Percentiles rank a stretch among this genome's conserved stretches.
Evolutionary conservation across 768 basidiomycete genomes (phyloP).

Genomic region (Exidia glandulosa): DNA sequence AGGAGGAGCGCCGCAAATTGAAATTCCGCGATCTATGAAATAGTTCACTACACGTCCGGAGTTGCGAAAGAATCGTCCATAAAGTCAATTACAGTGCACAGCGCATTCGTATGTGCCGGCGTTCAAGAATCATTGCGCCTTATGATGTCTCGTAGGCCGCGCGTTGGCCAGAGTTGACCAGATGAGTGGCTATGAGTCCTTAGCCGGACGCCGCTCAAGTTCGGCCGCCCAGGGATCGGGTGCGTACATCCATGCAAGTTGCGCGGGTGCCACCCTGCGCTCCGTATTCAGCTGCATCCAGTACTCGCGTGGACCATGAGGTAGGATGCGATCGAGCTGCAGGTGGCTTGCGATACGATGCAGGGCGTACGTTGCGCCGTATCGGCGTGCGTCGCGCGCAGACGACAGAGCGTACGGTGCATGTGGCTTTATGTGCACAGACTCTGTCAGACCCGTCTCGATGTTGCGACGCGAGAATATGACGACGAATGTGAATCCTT

Average conservation of each 20-base stretch:
- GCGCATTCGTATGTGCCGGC: no score
- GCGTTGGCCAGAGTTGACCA: no score
- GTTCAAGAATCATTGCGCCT: no score
- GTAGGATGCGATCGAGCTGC: constrained; percentile 64
- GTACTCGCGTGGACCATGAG: constrained; percentile 77
- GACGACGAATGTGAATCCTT: constrained; percentile 48
- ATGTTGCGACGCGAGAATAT: constrained; percentile 57
- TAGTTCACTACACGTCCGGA: no score
- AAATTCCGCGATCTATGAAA: no score
- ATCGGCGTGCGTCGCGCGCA: constrained; percentile 79
- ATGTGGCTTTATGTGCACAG: constrained; percentile 61
- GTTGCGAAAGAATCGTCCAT: no score
- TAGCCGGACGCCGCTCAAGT: constrained; percentile 54
- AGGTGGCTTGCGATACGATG: constrained; percentile 76
- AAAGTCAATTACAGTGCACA: no score
- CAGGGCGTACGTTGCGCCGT: constrained; percentile 79
- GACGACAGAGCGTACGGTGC: constrained; percentile 56
- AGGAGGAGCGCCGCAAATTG: no score
- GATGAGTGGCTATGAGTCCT: no score
- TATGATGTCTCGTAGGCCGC: no score
- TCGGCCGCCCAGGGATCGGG: constrained; percentile 75
- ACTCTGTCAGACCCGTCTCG: constrained; percentile 59
- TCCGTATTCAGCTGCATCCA: constrained; percentile 69
- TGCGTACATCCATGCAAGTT: constrained; percentile 80
- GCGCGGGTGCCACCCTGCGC: constrained; percentile 54